Base-by-base conservation (phyloP, 2,329 filamentous ascomycete genomes). In the Hymenoscyphus fraxineus region DNA sequence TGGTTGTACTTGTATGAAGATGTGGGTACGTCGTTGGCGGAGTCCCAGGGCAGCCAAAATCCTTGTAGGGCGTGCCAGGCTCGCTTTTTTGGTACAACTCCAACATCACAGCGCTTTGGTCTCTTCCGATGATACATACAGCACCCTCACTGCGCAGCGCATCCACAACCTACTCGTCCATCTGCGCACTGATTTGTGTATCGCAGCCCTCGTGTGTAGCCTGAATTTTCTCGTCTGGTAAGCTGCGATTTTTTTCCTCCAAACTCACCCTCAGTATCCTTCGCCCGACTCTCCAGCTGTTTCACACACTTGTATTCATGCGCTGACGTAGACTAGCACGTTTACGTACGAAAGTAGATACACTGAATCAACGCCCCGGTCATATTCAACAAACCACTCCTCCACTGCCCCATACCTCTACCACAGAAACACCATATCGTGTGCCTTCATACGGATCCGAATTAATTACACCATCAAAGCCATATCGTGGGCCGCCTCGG, bases 251-350 rank as follows among this genome's bases (percentile, higher is more conserved):
- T 61, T 65, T 44, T 35, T 12, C 31, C 22, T 12, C 60, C 61
- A 61, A 56, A 57, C 40, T 32, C 55, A 12, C 58, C 16, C 56
- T 60, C 40, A 31, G 59, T 60, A 58, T 59, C 44, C 64, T 67
- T 64, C 65, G 65, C 61, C 65, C 65, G 66, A 66, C 58, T 62
- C 35, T 35, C 35, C 35, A 10, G 61, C 66, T 12, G 60, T 65
- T 67, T 65, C 62, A 65, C 54, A 51, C 44, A 31, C 58, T 63
- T 27, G 22, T 47, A 47, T 63, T 63, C 62, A 69, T 72, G 69
- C 68, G 69, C 73, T 74, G 71, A 74, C 73, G 72, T 74, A 72
- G 70, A 72, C 70, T 72, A 73, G 69, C 68, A 66, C 67, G 64
- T 67, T 65, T 67, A 51, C 27, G 54, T 35, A 10, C 35, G 35